A percentile compares a stretch with the other conserved stretches of the same genome.
Conservation (phyloP, 2,329 filamentous ascomycete species). For the Monilinia fructigena region DNA sequence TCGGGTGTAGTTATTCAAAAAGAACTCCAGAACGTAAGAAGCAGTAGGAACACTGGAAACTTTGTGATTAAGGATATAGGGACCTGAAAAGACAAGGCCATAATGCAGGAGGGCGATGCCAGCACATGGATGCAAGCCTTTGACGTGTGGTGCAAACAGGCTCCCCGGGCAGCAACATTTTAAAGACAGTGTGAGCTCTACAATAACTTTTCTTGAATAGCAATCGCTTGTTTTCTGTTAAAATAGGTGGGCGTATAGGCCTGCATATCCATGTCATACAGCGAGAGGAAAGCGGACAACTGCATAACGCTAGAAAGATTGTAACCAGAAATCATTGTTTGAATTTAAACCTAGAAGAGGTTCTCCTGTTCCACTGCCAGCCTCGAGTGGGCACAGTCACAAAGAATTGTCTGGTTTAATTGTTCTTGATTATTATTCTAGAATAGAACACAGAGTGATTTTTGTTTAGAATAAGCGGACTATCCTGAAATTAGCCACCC, state of each 20-base stretch:
- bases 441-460: conserved; percentile 23
- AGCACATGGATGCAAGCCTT: conserved; percentile 37
- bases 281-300: conserved; percentile 18
- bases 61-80: conserved; percentile 25
- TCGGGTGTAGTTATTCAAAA: conserved; percentile 38
- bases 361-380: conserved; percentile 32
- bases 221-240: conserved; percentile 31
- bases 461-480: conserved; percentile 13
- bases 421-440: conserved; percentile 24
- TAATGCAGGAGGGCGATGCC: conserved; percentile 38
- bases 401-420: conserved; percentile 27
- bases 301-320: conserved; percentile 30
- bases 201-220: conserved; percentile 26
- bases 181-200: conserved; percentile 23
- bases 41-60: conserved; percentile 14
- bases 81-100: conserved; percentile 31
- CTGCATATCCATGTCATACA: conserved; percentile 27
- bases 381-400: conserved; percentile 34
- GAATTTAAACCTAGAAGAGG: conserved; percentile 23
- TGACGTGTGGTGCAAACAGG: conserved; percentile 36
- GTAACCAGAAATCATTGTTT: conserved; percentile 22
- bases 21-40: conserved; percentile 15
- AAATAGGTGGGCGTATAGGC: conserved; percentile 22
- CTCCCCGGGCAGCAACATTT: conserved; percentile 37
- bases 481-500: conserved; percentile 22